Base-by-base conservation (phyloP, 2,329 filamentous ascomycete species). In the Onygena corvina region DNA sequence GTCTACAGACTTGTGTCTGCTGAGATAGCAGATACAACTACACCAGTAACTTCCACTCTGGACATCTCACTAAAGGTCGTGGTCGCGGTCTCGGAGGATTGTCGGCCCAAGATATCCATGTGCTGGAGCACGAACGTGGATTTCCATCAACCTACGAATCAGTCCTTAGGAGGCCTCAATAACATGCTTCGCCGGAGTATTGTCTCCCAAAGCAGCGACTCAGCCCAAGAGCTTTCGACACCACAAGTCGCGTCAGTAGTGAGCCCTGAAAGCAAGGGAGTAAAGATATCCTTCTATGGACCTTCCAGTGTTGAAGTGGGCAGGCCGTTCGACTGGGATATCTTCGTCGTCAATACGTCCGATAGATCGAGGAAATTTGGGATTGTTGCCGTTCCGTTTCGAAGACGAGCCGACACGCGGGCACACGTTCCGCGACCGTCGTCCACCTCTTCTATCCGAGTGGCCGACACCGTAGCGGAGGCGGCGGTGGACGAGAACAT, bases 271-370 rank as follows among this genome's bases (percentile, higher is more conserved):
- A 64, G 70, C 40, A 54, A 71, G 44, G 74, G 71, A 6, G 63
- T 81, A 16, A 75, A 71, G 0, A 68, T 81, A 35, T 77, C 75
- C 1, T 74, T 81, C 54, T 71, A 71, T 3, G 74, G 74, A 0
- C 75, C 76, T 3, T 59, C 64, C 3, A 64, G 60, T 12, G 72
- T 75, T 8, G 59, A 65, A 6, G 70, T 76, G n/a, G 74, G 74
- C 9, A 65, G 71, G 31, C 64, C 71, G 2, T 79, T 81, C 57
- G 65, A 66, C 6, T 77, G 77, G 71, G 65, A 70, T 33, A 65
- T 81, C 3, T 77, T 80, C 52, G 73, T 80, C 33, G 71, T 79
- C 49, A 81, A 81, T 55, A 71, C 73, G 9, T 79, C 76, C 11
- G 61, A 65, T n/a, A 69, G 71, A 45, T 58, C 67, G 16, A 71